Percentiles rank a stretch among this genome's conserved stretches.
Conservation (phyloP, 495 filamentous ascomycete species). For the Rostrohypoxylon terebratum region DNA sequence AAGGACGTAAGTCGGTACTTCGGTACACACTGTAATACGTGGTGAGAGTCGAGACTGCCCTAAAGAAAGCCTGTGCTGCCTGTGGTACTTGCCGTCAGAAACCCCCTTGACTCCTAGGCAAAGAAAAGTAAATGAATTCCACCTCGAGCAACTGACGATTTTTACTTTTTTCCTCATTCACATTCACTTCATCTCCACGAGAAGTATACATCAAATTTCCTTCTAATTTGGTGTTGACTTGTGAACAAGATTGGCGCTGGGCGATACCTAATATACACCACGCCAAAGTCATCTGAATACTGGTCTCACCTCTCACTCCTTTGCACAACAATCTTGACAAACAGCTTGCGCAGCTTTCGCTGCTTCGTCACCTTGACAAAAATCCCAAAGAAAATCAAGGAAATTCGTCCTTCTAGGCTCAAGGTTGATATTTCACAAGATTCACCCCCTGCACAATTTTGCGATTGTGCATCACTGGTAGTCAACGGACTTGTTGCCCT, state of each 20-base stretch:
- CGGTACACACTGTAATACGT: slow-evolving; percentile 17
- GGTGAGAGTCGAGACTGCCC: slow-evolving; percentile 16
- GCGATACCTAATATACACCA: neutral
- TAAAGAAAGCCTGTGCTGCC: slow-evolving; percentile 15
- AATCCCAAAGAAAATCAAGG: slow-evolving; percentile 3
- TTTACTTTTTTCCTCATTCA: slow-evolving; percentile 15
- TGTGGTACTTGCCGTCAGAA: slow-evolving; percentile 3
- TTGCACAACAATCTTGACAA: slow-evolving; percentile 1
- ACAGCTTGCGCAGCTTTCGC: slow-evolving; percentile 19
- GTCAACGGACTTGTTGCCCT: slow-evolving; percentile 10
- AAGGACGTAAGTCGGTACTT: slow-evolving; percentile 23
- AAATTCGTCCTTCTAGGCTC: neutral
- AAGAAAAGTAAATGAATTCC: slow-evolving; percentile 35
- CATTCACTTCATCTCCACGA: neutral
- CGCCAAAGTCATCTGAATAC: neutral
- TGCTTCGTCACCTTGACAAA: slow-evolving; percentile 9
- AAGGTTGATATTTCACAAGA: neutral
- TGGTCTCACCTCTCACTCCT: slow-evolving; percentile 3
- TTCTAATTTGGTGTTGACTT: neutral
- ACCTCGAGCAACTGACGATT: neutral
- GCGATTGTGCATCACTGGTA: slow-evolving; percentile 2
- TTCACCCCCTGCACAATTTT: neutral
- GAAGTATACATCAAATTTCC: slow-evolving; percentile 4
- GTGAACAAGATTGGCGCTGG: slow-evolving; percentile 1
- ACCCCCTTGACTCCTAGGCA: slow-evolving; percentile 11